Evolutionary conservation across 2,329 filamentous ascomycete species (phyloP).

Genomic region (Penicillium sclerotiorum): DNA sequence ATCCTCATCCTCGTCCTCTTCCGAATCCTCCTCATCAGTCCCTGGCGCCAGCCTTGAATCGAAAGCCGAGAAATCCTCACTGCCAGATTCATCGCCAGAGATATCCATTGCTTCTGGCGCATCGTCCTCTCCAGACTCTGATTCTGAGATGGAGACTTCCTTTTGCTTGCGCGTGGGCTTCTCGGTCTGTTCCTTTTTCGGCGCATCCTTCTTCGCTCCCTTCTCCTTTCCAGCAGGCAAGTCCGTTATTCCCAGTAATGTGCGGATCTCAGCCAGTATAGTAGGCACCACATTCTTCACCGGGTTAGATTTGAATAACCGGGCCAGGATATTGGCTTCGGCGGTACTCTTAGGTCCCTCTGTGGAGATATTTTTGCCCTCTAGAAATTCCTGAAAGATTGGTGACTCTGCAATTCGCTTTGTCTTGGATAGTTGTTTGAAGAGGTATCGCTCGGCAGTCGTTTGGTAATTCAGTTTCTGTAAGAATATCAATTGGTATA

Average conservation of each 20-base stretch:
- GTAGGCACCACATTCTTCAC: constrained; percentile 58
- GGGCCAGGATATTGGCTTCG: constrained; percentile 60
- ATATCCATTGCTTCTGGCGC: constrained; percentile 19
- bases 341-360: constrained; percentile 48
- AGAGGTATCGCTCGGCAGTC: constrained; percentile 57
- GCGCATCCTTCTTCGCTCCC: constrained; percentile 15
- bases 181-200: constrained; percentile 13
- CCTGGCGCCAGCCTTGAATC: constrained; percentile 37
- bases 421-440: constrained; percentile 59
- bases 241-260: constrained; percentile 40
- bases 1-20: constrained; percentile 17
- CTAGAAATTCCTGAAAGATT: constrained; percentile 47
- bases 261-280: constrained; percentile 46
- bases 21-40: constrained; percentile 26
- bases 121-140: constrained; percentile 13
- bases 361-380: constrained; percentile 40
- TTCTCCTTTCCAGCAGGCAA: constrained; percentile 18
- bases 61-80: constrained; percentile 35
- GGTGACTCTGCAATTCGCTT: constrained; percentile 59
- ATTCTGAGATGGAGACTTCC: constrained; percentile 13
- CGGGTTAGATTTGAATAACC: constrained; percentile 62
- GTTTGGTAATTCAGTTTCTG: constrained; percentile 54
- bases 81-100: constrained; percentile 30
- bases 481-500: constrained; percentile 7
- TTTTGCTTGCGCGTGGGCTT: constrained; percentile 2